Conservation (phyloP, 768 basidiomycete species). For the Amanita inopinata region DNA sequence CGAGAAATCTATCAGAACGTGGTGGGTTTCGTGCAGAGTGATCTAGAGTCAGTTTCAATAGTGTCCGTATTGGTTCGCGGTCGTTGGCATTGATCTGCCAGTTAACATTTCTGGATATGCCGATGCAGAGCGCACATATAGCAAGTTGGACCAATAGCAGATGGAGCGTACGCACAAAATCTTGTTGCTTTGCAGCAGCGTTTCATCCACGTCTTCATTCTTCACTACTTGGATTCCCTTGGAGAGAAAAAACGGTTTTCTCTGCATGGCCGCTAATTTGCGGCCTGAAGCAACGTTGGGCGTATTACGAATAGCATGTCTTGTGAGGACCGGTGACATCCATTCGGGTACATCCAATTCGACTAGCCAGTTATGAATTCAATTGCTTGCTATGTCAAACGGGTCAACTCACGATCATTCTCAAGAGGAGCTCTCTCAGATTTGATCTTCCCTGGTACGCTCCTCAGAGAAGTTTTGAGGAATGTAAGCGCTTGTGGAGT, state of each 20-base stretch:
- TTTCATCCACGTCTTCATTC: constrained; percentile 1
- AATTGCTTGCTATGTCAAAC: neutral
- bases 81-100: neutral
- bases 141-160: neutral
- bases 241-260: constrained; percentile 1
- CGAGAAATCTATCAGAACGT: neutral
- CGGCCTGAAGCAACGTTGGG: neutral
- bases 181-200: neutral
- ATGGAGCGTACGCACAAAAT: neutral
- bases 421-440: constrained; percentile 31
- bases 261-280: neutral
- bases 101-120: constrained; percentile 3
- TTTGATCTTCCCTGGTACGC: constrained; percentile 17
- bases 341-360: constrained; percentile 10
- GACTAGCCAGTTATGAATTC: constrained; percentile 1
- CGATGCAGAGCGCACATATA: neutral
- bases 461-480: constrained; percentile 21
- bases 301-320: constrained; percentile 3
- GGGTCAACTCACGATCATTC: constrained; percentile 25
- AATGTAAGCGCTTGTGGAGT: constrained; percentile 24
- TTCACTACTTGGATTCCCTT: neutral
- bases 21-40: neutral
- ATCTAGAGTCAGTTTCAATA: neutral
- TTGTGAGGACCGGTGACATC: constrained; percentile 6
- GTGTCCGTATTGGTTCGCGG: neutral